Percentiles rank a stretch among this genome's conserved stretches.
Evolutionary conservation across 169 alveolate genomes (phyloP).

Genomic region (Plasmodium gaboni): DNA sequence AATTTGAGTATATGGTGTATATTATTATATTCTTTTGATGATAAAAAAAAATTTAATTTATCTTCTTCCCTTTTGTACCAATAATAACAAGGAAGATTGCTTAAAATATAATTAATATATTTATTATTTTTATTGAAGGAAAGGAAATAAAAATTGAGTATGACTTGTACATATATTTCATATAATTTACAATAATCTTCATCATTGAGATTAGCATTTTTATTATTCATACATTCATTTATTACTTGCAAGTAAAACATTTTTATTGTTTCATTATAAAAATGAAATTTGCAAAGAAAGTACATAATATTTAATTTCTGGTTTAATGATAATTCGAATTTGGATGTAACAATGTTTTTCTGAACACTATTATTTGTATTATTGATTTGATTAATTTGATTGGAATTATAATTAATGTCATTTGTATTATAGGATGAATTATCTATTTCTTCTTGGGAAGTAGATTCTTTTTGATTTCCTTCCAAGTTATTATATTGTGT

Average conservation of each 20-base stretch:
- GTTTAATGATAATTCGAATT: slow-evolving; percentile 15
- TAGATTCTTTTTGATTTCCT: background rate
- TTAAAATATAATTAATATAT: slow-evolving; percentile 67
- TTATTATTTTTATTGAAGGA: slow-evolving; percentile 75
- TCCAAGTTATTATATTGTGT: background rate
- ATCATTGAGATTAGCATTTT: slow-evolving; percentile 14
- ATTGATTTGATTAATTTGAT: background rate
- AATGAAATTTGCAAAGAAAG: slow-evolving; percentile 64
- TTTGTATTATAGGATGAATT: background rate
- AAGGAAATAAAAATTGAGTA: slow-evolving; percentile 73
- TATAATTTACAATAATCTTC: slow-evolving; percentile 74
- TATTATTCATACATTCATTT: slow-evolving; percentile 30
- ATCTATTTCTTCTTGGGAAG: background rate
- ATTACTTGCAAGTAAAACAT: slow-evolving; percentile 47
- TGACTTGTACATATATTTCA: slow-evolving; percentile 71
- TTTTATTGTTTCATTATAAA: slow-evolving; percentile 55
- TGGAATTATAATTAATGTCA: background rate
- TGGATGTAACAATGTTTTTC: slow-evolving; percentile 11
- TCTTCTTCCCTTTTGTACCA: slow-evolving; percentile 77
- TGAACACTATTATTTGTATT: slow-evolving; percentile 4
- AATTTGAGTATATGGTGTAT: slow-evolving; percentile 44
- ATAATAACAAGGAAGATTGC: slow-evolving; percentile 71
- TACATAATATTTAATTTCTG: slow-evolving; percentile 59
- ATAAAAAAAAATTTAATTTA: slow-evolving; percentile 51
- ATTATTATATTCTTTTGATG: slow-evolving; percentile 52